These are phyloP conservation scores for Aureobasidium uvarum DNA, from an alignment of 2,329 filamentous ascomycete species.

Conservation along the genomic window DNA sequence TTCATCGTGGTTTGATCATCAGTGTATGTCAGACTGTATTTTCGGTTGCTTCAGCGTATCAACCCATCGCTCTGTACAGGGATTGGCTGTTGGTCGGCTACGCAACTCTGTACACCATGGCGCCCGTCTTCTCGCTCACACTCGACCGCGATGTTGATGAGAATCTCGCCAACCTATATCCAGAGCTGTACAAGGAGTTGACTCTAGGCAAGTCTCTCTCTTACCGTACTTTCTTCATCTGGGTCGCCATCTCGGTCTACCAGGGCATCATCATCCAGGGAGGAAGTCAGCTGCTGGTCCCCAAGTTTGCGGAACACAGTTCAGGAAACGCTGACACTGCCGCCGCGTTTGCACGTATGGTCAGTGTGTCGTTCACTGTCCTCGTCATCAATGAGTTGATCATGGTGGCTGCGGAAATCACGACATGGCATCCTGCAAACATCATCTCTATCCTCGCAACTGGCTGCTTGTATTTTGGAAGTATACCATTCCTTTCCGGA, in stretches of 20 bases:
- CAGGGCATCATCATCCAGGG: conserved; percentile 95
- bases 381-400: conserved; percentile 91
- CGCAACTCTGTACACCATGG: conserved; percentile 91
- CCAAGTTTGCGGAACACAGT: conserved; percentile 54
- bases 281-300: conserved; percentile 82
- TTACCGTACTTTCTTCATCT: conserved; percentile 94
- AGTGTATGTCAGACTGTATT: conserved; percentile 96
- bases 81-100: conserved; percentile 98
- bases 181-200: conserved; percentile 97
- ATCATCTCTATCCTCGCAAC: conserved; percentile 80
- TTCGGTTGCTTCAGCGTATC: conserved; percentile 87
- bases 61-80: conserved; percentile 90
- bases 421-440: conserved; percentile 96
- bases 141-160: conserved; percentile 96
- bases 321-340: conserved; percentile 29
- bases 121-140: conserved; percentile 88
- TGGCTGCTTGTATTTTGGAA: conserved; percentile 73
- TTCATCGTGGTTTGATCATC: conserved; percentile 94
- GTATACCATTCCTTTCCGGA: conserved; percentile 78
- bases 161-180: conserved; percentile 88
- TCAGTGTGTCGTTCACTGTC: conserved; percentile 87
- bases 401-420: conserved; percentile 96
- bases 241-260: conserved; percentile 93
- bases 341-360: conserved; percentile 58
- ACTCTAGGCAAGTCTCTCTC: conserved; percentile 81